A percentile compares a stretch with the other conserved stretches of the same genome.
phyloP scores from a whole-genome alignment of 352 stramenopile species.

The Aphanomyces euteiches region DNA sequence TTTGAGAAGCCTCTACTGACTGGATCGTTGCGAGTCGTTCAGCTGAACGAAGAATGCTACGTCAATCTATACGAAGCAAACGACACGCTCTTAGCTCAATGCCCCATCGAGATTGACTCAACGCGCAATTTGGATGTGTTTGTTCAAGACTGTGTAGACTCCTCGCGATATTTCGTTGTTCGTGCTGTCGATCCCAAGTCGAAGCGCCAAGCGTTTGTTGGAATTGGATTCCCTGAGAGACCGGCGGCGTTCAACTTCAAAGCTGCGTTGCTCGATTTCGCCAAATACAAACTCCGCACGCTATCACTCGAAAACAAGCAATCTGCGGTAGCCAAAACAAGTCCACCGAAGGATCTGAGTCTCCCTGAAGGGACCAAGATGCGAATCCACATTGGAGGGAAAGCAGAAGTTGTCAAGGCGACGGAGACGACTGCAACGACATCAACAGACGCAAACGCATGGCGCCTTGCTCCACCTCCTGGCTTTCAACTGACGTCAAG shows the following conservation, averaged over 20 bases:
- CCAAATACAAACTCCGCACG: slow-evolving; percentile 70
- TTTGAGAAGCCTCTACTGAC: slow-evolving; percentile 77
- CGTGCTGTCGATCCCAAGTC: slow-evolving; percentile 75
- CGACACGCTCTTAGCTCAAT: slow-evolving; percentile 62
- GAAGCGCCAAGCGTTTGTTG: slow-evolving; percentile 68
- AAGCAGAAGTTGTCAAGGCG: slow-evolving; percentile 30
- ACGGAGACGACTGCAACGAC: slow-evolving; percentile 43
- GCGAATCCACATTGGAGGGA: slow-evolving; percentile 55
- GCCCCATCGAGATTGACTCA: slow-evolving; percentile 61
- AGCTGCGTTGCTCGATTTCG: slow-evolving; percentile 75
- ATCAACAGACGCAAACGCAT: slow-evolving; percentile 52
- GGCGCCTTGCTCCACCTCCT: slow-evolving; percentile 42
- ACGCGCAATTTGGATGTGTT: slow-evolving; percentile 67
- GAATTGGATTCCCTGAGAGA: slow-evolving; percentile 74
- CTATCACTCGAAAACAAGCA: slow-evolving; percentile 40
- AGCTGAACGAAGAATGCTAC: slow-evolving; percentile 67
- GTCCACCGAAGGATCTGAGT: slow-evolving; percentile 44
- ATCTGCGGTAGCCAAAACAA: slow-evolving; percentile 34
- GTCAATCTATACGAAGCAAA: slow-evolving; percentile 77
- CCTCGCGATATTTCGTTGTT: slow-evolving; percentile 85
- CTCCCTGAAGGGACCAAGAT: slow-evolving; percentile 69
- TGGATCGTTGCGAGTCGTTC: slow-evolving; percentile 58
- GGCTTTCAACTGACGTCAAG: not conserved
- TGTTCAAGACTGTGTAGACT: slow-evolving; percentile 83
- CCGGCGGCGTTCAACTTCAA: slow-evolving; percentile 83